Percentiles rank a stretch among this genome's conserved stretches.
Evolutionary conservation across 2,329 filamentous ascomycete genomes (phyloP).

Genomic region (Dactylellina sp.): DNA sequence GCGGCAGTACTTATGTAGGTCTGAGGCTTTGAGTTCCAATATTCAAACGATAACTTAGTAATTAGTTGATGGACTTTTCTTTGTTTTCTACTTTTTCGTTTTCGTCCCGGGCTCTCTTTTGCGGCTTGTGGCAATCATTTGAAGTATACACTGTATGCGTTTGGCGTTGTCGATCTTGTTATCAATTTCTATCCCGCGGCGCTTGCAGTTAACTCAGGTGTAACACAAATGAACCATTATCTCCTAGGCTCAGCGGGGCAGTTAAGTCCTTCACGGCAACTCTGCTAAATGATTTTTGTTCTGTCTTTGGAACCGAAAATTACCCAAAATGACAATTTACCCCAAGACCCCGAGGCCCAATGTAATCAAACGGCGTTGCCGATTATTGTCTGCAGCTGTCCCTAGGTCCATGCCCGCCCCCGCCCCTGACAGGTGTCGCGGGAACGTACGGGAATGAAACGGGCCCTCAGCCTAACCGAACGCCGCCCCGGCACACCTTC

Average conservation of each 20-base stretch:
- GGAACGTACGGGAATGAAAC: conserved; percentile 27
- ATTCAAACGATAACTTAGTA: background rate
- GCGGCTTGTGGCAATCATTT: no score
- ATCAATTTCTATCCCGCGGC: conserved; percentile 25
- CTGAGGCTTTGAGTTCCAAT: background rate
- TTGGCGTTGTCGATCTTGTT: conserved; percentile 8
- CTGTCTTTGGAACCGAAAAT: background rate
- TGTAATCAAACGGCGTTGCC: conserved; percentile 27
- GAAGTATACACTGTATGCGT: no score
- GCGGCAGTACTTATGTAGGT: background rate
- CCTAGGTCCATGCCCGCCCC: conserved; percentile 12
- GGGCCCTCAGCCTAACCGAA: conserved; percentile 23
- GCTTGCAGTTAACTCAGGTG: background rate
- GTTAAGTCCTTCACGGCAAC: background rate
- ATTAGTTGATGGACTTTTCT: conserved; percentile 6
- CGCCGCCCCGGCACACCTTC: conserved; percentile 1
- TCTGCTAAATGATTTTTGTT: no score
- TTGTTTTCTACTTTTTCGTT: no score
- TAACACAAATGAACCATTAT: background rate
- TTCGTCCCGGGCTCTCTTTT: no score
- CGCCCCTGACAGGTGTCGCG: conserved; percentile 20
- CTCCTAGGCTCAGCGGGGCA: background rate
- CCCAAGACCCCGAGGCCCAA: conserved; percentile 23
- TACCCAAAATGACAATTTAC: background rate
- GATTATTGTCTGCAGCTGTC: conserved; percentile 14